A percentile compares a stretch with the other conserved stretches of the same genome.
phyloP scores from a whole-genome alignment of 805 yeast species.

The Lachancea kluyveri region DNA sequence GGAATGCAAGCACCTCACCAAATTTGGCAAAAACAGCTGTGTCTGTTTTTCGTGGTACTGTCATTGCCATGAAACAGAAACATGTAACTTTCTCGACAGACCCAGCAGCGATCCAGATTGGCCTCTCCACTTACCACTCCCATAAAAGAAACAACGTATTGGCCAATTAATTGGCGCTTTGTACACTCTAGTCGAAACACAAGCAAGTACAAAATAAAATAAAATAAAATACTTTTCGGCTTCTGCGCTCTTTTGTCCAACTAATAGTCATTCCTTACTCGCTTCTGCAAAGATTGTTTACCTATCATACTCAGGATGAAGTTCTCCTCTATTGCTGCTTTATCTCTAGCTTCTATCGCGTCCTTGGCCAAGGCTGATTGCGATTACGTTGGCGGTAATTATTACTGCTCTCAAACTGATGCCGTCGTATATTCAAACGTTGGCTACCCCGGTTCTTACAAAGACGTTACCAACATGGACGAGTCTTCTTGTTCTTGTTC shows the following conservation, averaged over 20 bases:
- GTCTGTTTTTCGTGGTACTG: too few species aligned
- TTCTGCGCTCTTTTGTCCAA: conserved; percentile 13
- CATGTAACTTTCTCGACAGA: too few species aligned
- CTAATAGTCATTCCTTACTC: conserved; percentile 25
- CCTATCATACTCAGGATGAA: too few species aligned
- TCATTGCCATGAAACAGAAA: too few species aligned
- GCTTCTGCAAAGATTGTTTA: conserved; percentile 1
- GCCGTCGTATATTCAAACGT: conserved; percentile 65
- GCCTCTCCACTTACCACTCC: too few species aligned
- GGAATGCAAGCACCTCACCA: too few species aligned
- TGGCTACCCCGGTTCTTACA: conserved; percentile 81
- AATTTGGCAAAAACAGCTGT: too few species aligned
- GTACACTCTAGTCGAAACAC: too few species aligned
- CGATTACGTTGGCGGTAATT: conserved; percentile 59
- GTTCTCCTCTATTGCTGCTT: conserved; percentile 13
- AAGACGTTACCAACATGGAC: conserved; percentile 76
- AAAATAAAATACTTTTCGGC: not conserved
- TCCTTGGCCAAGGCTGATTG: conserved; percentile 36
- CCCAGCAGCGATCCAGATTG: too few species aligned
- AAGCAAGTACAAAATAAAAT: not conserved
- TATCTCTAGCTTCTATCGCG: conserved; percentile 24
- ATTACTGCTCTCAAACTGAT: conserved; percentile 68
- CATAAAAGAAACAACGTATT: too few species aligned
- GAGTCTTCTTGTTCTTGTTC: conserved; percentile 63
- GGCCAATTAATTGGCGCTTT: too few species aligned